Conservation (phyloP, 257 asterid species). For the Leonotis leonurus region DNA sequence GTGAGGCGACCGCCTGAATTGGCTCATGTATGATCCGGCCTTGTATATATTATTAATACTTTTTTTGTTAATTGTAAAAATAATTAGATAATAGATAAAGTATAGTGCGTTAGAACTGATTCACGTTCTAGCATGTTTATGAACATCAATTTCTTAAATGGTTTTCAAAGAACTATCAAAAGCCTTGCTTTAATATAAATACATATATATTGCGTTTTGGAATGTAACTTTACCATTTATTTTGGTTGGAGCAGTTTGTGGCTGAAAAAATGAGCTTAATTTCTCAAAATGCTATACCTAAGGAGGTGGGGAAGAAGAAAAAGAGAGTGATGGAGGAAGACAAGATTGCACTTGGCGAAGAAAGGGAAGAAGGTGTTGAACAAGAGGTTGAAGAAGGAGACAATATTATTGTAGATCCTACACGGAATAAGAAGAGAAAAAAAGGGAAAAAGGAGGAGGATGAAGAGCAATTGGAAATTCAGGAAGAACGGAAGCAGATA, state of each 20-base stretch:
- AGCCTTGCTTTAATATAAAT: too few species aligned
- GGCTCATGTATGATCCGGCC: too few species aligned
- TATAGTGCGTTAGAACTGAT: too few species aligned
- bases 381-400: constrained; percentile 14
- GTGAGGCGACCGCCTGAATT: too few species aligned
- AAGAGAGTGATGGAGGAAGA: constrained; percentile 26
- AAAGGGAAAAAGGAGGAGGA: constrained; percentile 30
- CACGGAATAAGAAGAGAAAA: constrained; percentile 39
- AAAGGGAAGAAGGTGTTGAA: constrained; percentile 21
- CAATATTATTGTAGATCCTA: constrained; percentile 12
- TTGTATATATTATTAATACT: too few species aligned
- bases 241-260: constrained; percentile 13
- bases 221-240: not conserved
- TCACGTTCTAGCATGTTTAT: too few species aligned
- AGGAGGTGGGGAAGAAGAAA: constrained; percentile 39
- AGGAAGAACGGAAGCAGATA: constrained; percentile 66
- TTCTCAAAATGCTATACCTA: constrained; percentile 61
- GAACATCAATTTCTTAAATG: too few species aligned
- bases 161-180: too few species aligned
- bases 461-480: constrained; percentile 23
- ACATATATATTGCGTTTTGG: too few species aligned
- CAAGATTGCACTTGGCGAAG: constrained; percentile 15
- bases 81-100: too few species aligned
- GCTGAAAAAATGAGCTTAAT: constrained; percentile 45
- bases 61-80: too few species aligned